Evolutionary conservation across 306 rosid species (phyloP), one percentile per base, ranked within the genome.

Genomic region (Casuarina glauca): DNA sequence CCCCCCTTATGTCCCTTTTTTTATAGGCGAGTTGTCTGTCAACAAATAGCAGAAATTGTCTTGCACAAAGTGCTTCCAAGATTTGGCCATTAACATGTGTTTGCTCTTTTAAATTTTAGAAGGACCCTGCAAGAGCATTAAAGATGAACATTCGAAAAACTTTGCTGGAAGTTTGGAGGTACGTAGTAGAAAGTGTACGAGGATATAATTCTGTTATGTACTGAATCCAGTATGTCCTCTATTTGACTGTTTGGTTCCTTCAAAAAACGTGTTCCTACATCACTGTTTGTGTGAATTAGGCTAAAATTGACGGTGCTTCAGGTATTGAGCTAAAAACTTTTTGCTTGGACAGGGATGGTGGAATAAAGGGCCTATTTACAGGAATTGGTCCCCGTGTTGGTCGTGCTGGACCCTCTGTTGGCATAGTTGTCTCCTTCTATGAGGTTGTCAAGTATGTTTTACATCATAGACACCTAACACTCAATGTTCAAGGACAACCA

Each of bases 371-470:
- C 13, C 69, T 95, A 70, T 95, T 88, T 80, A 82, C 97, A 55
- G 99, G 99, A 51, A 68, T 95, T 32, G 90, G 89, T 50, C 97
- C 98, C 1, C 93, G 97, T 13, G 88, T 92, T 43, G 90, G 89
- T 26, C 97, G 97, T 10, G 88, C 97, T 0, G 99, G 97, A 61
- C 99, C 99, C 60, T 93, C 99, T 0, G 97, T 93, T 26, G 97
- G 97, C 55, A 93, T 95, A 74, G 99, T 95, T 43, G 90, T 95
- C 80, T 95, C 99, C 20, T 89, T 87, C 76, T 95, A 95, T 6
- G 97, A 95, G 80, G 94, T 91, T 64, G 96, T 93, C 72, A 95
- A 95, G 82, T 85, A 92, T 78, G 86, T 82, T 74, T 74, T 92
- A 69, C 77, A 91, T 72, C 79, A 69, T 26, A 75, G 86, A 73